These are phyloP conservation scores for Umbellularia californica DNA, from an alignment of 164 flowering plant species.

Conservation along the genomic window DNA sequence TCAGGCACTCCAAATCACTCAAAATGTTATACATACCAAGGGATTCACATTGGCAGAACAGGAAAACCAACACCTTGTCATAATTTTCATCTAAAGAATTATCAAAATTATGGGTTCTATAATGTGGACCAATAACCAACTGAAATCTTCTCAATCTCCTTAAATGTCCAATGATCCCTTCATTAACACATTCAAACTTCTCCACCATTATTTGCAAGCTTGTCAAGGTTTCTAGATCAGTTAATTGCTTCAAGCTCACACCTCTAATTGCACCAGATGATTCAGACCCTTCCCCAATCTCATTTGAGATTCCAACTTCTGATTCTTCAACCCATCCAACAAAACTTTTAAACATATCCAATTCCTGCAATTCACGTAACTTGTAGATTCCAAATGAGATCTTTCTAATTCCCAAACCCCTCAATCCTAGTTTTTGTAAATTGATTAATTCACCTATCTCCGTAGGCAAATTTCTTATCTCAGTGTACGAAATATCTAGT, in stretches of 20 bases:
- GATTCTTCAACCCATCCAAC: background rate
- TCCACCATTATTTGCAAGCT: constrained; percentile 9
- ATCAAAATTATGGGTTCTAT: background rate
- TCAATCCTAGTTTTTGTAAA: background rate
- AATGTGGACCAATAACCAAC: background rate
- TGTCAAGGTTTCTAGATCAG: background rate
- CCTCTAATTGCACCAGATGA: background rate
- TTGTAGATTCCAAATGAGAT: background rate
- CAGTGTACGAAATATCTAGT: constrained; percentile 2
- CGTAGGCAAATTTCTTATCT: background rate
- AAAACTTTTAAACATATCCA: background rate
- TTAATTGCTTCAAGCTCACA: background rate
- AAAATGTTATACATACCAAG: background rate
- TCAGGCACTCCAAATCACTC: constrained; percentile 7
- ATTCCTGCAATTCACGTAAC: background rate
- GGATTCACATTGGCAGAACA: constrained; percentile 1
- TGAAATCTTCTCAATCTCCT: constrained; percentile 6
- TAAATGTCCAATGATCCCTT: background rate
- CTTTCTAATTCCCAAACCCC: background rate
- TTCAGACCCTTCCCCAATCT: background rate
- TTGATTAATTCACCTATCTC: constrained; percentile 3
- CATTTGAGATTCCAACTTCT: background rate
- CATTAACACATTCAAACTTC: constrained; percentile 3
- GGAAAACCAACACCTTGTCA: background rate
- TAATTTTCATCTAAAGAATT: background rate